A percentile compares a stretch with the other conserved stretches of the same genome.
Evolutionary conservation across 495 filamentous ascomycete species (phyloP).

Genomic region (Annulohypoxylon moriforme): DNA sequence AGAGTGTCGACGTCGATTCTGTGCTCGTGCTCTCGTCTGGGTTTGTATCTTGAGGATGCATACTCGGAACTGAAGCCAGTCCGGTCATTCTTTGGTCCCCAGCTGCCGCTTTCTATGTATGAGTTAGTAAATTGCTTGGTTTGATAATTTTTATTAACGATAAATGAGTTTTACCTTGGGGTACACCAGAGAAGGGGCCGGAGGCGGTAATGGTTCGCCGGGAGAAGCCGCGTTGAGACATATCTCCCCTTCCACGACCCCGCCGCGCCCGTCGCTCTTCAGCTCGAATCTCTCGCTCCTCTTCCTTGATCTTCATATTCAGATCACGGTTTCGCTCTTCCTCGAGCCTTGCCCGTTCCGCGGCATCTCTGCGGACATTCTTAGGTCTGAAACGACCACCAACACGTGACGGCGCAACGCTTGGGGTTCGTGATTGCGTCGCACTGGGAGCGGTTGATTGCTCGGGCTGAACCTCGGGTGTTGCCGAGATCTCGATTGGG

Average conservation of each 20-base stretch:
- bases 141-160: not conserved
- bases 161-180: constrained; percentile 39
- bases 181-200: constrained; percentile 54
- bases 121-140: constrained; percentile 28
- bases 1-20: constrained; percentile 59
- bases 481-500: not conserved
- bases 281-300: constrained; percentile 44
- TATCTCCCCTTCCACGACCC: constrained; percentile 52
- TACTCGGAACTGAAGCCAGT: constrained; percentile 31
- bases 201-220: constrained; percentile 49
- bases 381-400: constrained; percentile 55
- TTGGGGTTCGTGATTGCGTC: constrained; percentile 34
- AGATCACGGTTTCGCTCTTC: constrained; percentile 49
- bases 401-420: constrained; percentile 31
- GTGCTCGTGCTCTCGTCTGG: constrained; percentile 45
- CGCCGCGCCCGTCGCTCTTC: constrained; percentile 52
- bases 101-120: constrained; percentile 41
- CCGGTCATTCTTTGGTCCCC: constrained; percentile 49
- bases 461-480: constrained; percentile 23
- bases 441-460: constrained; percentile 11
- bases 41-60: constrained; percentile 39
- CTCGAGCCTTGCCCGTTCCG: constrained; percentile 55
- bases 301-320: constrained; percentile 47
- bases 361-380: constrained; percentile 54
- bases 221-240: constrained; percentile 49